These are phyloP conservation scores for Neurospora pannonica DNA, from an alignment of 495 filamentous ascomycete species.

Conservation along the genomic window DNA sequence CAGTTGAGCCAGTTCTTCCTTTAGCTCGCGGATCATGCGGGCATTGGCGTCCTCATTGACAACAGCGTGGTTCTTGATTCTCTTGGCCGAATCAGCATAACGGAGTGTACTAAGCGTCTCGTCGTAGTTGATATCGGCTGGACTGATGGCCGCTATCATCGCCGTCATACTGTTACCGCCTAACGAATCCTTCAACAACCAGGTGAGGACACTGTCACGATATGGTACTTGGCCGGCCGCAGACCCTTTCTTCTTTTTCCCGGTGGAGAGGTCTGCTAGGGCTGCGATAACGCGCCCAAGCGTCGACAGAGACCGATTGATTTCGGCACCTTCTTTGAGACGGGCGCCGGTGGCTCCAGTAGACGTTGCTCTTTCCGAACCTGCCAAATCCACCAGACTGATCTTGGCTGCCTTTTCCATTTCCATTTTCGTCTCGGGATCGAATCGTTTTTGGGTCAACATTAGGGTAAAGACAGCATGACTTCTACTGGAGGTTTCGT, in stretches of 20 bases:
- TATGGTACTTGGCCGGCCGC: constrained; percentile 77
- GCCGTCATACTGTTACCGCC: constrained; percentile 99
- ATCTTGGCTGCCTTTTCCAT: constrained; percentile 98
- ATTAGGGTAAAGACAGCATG: constrained; percentile 98
- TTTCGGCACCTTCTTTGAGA: constrained; percentile 96
- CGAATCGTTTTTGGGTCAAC: constrained; percentile 86
- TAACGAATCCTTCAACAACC: constrained; percentile 93
- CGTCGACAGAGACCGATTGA: constrained; percentile 93
- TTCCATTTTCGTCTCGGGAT: constrained; percentile 88
- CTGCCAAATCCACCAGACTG: constrained; percentile 93
- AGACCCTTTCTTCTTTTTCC: constrained; percentile 69
- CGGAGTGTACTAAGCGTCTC: constrained; percentile 92
- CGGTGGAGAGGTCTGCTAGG: constrained; percentile 78
- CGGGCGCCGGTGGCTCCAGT: constrained; percentile 93
- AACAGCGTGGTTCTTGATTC: constrained; percentile 99
- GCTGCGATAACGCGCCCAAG: constrained; percentile 97
- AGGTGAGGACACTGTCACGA: constrained; percentile 92
- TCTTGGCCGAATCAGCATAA: constrained; percentile 95
- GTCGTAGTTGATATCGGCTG: constrained; percentile 98
- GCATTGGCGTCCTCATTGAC: constrained; percentile 99
- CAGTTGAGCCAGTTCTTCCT: constrained; percentile 84
- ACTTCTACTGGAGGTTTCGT: constrained; percentile 95
- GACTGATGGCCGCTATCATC: constrained; percentile 98
- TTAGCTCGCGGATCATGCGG: constrained; percentile 95
- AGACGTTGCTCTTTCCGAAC: constrained; percentile 91